A percentile compares a stretch with the other conserved stretches of the same genome.
Evolutionary conservation across 106 monocot species (phyloP).

Genomic region (Agapanthus africanus): DNA sequence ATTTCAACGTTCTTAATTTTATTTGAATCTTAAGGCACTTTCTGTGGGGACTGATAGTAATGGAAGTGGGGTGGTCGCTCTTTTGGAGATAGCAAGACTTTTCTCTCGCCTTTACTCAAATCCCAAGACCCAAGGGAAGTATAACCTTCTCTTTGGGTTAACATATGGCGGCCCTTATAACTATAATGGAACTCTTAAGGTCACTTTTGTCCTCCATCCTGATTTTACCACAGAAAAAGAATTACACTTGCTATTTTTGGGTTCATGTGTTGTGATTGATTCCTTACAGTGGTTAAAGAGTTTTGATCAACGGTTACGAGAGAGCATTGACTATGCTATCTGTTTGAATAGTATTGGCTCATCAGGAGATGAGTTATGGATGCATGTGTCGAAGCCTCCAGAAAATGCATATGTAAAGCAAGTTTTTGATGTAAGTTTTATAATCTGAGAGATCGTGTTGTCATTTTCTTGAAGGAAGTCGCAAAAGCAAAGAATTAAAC

Average conservation of each 20-base stretch:
- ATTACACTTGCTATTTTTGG: no score
- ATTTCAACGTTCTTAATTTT: conserved; percentile 24
- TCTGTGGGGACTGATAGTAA: conserved; percentile 95
- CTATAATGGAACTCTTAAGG: conserved; percentile 97
- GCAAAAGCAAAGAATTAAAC: no score
- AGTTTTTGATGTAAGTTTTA: conserved; percentile 61
- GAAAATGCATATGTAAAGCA: conserved; percentile 93
- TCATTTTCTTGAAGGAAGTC: background rate
- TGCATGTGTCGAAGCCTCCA: conserved; percentile 96
- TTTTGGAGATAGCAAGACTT: conserved; percentile 90
- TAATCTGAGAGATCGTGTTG: conserved; percentile 17
- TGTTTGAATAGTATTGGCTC: conserved; percentile 96
- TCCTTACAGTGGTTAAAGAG: conserved; percentile 81
- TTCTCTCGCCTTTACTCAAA: conserved; percentile 86
- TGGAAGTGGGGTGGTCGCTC: conserved; percentile 92
- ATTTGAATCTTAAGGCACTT: conserved; percentile 47
- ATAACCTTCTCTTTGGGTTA: conserved; percentile 96
- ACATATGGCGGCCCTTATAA: conserved; percentile 99
- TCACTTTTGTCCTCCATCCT: conserved; percentile 19
- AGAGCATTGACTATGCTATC: conserved; percentile 99
- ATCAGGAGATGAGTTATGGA: conserved; percentile 71
- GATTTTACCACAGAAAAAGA: no score
- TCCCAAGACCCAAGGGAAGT: conserved; percentile 85
- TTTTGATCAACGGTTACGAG: conserved; percentile 90
- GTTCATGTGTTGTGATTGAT: conserved; percentile 7